Conservation (phyloP, 257 asterid genomes). For the Gentiana macrophylla region DNA sequence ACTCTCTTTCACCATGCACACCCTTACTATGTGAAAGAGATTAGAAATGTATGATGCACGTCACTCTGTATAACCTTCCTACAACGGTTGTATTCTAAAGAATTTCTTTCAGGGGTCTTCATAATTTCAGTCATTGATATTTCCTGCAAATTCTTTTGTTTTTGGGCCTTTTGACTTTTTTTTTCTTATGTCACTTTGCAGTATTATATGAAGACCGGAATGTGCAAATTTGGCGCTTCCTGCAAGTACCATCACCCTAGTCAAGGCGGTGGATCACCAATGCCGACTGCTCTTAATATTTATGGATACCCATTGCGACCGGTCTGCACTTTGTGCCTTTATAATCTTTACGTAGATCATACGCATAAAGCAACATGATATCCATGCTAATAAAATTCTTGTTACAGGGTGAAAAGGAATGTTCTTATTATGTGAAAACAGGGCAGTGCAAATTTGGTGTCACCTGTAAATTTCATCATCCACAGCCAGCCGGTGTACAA, state of each 20-base stretch:
- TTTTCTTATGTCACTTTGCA: conserved; percentile 20
- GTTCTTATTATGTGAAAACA: conserved; percentile 73
- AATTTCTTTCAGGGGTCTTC: too few species aligned
- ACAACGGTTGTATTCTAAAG: too few species aligned
- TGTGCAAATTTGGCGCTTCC: conserved; percentile 85
- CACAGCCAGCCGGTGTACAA: conserved; percentile 73
- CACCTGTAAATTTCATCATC: conserved; percentile 94
- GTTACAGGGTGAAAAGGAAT: conserved; percentile 91
- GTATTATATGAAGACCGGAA: conserved; percentile 89
- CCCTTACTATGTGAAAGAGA: too few species aligned
- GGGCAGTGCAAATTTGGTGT: conserved; percentile 90
- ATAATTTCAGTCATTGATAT: too few species aligned
- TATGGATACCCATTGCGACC: conserved; percentile 85
- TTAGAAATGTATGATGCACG: too few species aligned
- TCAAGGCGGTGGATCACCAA: conserved; percentile 62
- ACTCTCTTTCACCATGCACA: too few species aligned
- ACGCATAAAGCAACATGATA: conserved; percentile 9
- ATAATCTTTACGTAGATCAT: conserved; percentile 4
- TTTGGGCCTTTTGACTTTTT: not conserved
- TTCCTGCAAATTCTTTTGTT: too few species aligned
- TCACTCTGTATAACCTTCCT: too few species aligned
- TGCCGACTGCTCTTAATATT: conserved; percentile 44
- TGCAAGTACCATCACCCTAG: conserved; percentile 97
- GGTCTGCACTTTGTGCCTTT: conserved; percentile 36
- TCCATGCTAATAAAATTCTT: conserved; percentile 18